A percentile compares a stretch with the other conserved stretches of the same genome.
Evolutionary conservation across 2,329 filamentous ascomycete genomes (phyloP).

Genomic region (Hirsutella minnesotensis): DNA sequence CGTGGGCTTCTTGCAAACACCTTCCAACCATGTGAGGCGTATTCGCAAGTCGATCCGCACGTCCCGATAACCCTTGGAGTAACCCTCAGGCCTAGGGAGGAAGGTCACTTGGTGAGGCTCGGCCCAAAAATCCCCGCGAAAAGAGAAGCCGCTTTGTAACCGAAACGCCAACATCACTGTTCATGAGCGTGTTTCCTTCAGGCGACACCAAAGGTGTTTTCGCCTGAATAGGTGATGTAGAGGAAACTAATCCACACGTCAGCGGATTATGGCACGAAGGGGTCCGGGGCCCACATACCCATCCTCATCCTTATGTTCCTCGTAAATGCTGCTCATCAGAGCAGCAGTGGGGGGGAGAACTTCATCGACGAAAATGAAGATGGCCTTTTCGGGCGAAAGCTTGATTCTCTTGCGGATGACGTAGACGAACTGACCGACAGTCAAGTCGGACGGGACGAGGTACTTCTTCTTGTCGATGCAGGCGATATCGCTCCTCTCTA

Average conservation of each 20-base stretch:
- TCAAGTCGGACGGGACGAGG: constrained; percentile 91
- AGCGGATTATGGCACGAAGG: neutral
- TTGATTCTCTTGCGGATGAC: constrained; percentile 99
- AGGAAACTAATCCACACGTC: constrained; percentile 56
- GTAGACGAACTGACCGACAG: constrained; percentile 98
- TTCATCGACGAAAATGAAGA: constrained; percentile 99
- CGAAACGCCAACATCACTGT: constrained; percentile 23
- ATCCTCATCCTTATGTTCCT: constrained; percentile 89
- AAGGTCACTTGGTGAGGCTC: too few species aligned
- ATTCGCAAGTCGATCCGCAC: too few species aligned
- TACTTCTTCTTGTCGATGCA: constrained; percentile 99
- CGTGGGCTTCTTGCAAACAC: too few species aligned
- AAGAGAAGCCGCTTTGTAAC: constrained; percentile 16
- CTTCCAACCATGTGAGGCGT: too few species aligned
- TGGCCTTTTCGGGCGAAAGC: constrained; percentile 98
- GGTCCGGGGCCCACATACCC: constrained; percentile 32
- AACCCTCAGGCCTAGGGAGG: too few species aligned
- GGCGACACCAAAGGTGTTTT: constrained; percentile 81
- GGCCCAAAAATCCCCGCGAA: constrained; percentile 3
- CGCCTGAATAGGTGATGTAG: constrained; percentile 98
- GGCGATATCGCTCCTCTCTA: constrained; percentile 97
- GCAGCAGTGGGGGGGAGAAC: constrained; percentile 92
- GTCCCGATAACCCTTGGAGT: too few species aligned
- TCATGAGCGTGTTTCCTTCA: constrained; percentile 10
- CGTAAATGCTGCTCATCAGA: constrained; percentile 98